Conservation (phyloP, 2,329 filamentous ascomycete genomes). For the Elsinoe necatrix region DNA sequence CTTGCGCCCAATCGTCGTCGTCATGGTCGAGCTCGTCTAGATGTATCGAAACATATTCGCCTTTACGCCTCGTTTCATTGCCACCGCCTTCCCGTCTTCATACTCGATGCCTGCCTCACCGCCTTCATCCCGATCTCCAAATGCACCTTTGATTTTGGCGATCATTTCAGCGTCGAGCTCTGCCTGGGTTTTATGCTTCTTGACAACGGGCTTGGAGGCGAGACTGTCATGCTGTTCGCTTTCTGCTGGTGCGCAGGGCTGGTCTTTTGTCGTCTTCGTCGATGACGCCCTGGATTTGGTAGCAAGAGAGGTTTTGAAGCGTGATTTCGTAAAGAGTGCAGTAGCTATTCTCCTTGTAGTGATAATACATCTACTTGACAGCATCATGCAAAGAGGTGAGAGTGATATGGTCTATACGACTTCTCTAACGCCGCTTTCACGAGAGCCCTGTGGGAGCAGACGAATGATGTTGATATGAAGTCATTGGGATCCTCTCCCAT, state of each 20-base stretch:
- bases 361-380: not conserved
- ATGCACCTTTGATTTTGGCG: conserved; percentile 55
- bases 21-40: conserved; percentile 25
- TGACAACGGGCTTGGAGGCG: not conserved
- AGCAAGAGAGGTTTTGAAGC: not conserved
- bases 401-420: no score
- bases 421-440: no score
- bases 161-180: conserved; percentile 60
- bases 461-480: not conserved
- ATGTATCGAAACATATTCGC: conserved; percentile 73
- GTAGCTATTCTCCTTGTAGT: not conserved
- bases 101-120: conserved; percentile 65
- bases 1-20: not conserved
- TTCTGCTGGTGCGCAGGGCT: not conserved
- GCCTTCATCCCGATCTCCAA: conserved; percentile 50
- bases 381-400: no score
- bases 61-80: conserved; percentile 65
- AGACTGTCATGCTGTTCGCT: not conserved
- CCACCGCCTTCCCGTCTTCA: conserved; percentile 62
- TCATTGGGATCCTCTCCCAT: not conserved
- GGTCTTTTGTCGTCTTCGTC: not conserved
- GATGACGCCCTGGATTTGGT: not conserved
- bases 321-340: not conserved
- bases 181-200: conserved; percentile 46
- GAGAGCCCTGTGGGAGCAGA: no score